Base-by-base conservation (phyloP, 768 basidiomycete species). In the Leucosporidium scottii region DNA sequence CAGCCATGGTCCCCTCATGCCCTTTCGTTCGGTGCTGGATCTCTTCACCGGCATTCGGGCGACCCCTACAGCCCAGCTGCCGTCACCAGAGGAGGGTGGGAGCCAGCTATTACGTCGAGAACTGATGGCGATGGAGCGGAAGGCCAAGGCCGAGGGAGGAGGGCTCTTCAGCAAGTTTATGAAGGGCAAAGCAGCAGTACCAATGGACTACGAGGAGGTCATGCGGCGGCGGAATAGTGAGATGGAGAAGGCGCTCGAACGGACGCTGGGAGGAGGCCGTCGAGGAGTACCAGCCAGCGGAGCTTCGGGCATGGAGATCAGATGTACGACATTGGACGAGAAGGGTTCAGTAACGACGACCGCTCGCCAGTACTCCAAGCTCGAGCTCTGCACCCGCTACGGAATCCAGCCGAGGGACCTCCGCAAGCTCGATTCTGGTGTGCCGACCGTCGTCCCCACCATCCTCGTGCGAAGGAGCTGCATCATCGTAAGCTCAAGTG, bases 381-480 rank as follows among this genome's bases (percentile, higher is more conserved):
- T 90, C 47, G 90, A 93, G 75, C 83, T 98, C 60, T 91, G 91
- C 79, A 79, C 83, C 48, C 89, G 93, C 76, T 91, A 94, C 78
- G 85, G 86, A 74, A 80, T 97, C 71, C 74, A 93, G 90, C 88
- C 92, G 73, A 88, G 94, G 82, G 94, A 98, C 81, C 82, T 98
- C 28, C 87, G 94, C 63, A 96, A 97, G 82, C 90, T 98, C 73
- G 94, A 98, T 80, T 93, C 54, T 25, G 69, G 51, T 18, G 69
- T 67, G 1, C 66, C 66, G 15, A 69, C 66, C 78, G 85, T 94
- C 65, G 89, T 98, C 23, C 93, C 93, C 50, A 93, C 93, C 51
- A 93, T 98, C 75, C 84, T 98, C 65, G 85, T 89, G 61, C 84
- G 94, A 71, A 88, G 86, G 75, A 87, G 91, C 79, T 91, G 89